Percentiles rank a stretch among this genome's conserved stretches.
phyloP scores from a whole-genome alignment of 495 filamentous ascomycete genomes.

The Pseudevernia furfuracea region DNA sequence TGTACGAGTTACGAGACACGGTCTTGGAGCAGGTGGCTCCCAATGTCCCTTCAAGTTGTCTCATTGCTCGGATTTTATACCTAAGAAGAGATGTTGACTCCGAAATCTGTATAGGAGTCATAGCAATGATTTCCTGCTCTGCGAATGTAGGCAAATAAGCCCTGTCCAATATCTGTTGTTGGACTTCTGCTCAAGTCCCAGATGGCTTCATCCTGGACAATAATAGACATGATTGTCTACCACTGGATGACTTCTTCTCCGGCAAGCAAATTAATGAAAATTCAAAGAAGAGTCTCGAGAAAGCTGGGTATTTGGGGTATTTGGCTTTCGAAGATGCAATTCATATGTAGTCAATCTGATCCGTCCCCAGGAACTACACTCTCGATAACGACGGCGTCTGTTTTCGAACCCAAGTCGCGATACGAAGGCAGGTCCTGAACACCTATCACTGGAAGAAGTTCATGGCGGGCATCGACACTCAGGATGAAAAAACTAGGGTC shows the following conservation, averaged over 20 bases:
- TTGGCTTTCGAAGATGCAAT: slow-evolving; percentile 12
- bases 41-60: not conserved
- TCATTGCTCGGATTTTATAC: not conserved
- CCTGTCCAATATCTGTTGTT: not conserved
- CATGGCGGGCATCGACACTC: slow-evolving; percentile 36
- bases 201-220: slow-evolving; percentile 65
- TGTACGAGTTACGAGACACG: not conserved
- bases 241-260: slow-evolving; percentile 62
- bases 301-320: slow-evolving; percentile 55
- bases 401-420: slow-evolving; percentile 65
- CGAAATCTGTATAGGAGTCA: slow-evolving; percentile 36
- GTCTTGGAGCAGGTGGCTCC: not conserved
- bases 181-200: slow-evolving; percentile 24
- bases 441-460: slow-evolving; percentile 40
- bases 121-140: slow-evolving; percentile 69
- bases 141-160: slow-evolving; percentile 51
- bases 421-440: slow-evolving; percentile 39
- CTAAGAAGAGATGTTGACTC: not conserved
- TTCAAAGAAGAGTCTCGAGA: slow-evolving; percentile 27
- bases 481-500: slow-evolving; percentile 29
- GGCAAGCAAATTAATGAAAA: slow-evolving; percentile 35
- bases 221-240: slow-evolving; percentile 61
- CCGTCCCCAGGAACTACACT: slow-evolving; percentile 47
- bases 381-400: slow-evolving; percentile 55
- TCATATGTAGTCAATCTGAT: not conserved